Conservation (phyloP, 768 basidiomycete genomes). For the Cystobasidiopsis lactophilus region DNA sequence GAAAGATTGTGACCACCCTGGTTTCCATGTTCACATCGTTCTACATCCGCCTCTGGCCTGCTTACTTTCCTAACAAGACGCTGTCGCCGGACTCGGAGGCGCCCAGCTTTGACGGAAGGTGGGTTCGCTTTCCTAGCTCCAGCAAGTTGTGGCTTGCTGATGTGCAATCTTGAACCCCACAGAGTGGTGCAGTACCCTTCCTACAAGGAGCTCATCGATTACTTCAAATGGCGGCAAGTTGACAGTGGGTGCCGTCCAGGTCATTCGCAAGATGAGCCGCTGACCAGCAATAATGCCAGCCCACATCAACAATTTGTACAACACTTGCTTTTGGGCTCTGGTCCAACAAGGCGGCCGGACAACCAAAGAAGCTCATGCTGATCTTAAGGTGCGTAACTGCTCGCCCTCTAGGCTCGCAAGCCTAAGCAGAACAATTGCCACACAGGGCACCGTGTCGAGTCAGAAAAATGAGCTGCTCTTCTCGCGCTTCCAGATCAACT, state of each 20-base stretch:
- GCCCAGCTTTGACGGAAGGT: conserved; percentile 79
- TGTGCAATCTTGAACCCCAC: not conserved
- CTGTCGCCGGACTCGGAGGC: conserved; percentile 39
- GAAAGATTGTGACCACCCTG: conserved; percentile 66
- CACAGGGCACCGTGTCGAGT: conserved; percentile 64
- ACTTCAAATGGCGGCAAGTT: conserved; percentile 86
- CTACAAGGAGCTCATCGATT: conserved; percentile 53
- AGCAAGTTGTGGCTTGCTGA: not conserved
- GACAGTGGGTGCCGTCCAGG: conserved; percentile 46
- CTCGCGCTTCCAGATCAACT: conserved; percentile 62
- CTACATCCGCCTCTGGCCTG: conserved; percentile 68
- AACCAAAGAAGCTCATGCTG: conserved; percentile 57
- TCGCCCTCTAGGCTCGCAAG: not conserved
- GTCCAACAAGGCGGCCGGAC: conserved; percentile 60
- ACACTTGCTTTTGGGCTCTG: conserved; percentile 86
- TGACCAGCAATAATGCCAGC: conserved; percentile 31
- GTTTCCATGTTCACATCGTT: conserved; percentile 75
- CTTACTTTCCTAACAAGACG: conserved; percentile 48
- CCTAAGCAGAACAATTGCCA: not conserved
- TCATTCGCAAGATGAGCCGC: not conserved
- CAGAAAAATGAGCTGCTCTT: conserved; percentile 84
- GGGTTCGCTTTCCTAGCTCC: conserved; percentile 30
- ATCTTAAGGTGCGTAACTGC: conserved; percentile 38
- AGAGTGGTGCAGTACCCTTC: conserved; percentile 38
- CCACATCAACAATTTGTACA: conserved; percentile 94